These are phyloP conservation scores for Picochlorum sp. DNA, from an alignment of 139 green algal species.

Conservation along the genomic window DNA sequence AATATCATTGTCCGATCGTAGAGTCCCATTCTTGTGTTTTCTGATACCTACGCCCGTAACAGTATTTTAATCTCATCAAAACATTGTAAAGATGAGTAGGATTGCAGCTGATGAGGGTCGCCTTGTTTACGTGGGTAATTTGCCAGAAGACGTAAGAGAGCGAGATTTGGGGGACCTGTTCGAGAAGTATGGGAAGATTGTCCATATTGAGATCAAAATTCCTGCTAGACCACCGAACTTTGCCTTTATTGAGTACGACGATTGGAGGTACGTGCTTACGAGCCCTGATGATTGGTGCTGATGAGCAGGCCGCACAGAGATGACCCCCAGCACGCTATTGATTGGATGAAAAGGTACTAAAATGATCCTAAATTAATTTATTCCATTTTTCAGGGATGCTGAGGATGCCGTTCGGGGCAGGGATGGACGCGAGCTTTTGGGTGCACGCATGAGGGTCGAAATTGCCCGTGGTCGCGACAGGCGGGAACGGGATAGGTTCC, in stretches of 20 bases:
- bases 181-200: constrained; percentile 78
- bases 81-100: constrained; percentile 15
- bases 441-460: constrained; percentile 64
- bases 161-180: constrained; percentile 82
- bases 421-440: constrained; percentile 85
- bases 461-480: constrained; percentile 20
- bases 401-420: constrained; percentile 74
- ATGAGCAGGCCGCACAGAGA: too few species aligned
- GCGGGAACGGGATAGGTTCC: constrained; percentile 7
- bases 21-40: too few species aligned
- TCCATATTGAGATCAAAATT: constrained; percentile 77
- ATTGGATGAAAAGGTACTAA: too few species aligned
- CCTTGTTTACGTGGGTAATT: constrained; percentile 55
- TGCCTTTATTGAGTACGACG: constrained; percentile 82
- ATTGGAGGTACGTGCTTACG: constrained; percentile 34
- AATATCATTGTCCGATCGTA: too few species aligned
- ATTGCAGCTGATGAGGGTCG: constrained; percentile 21
- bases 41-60: too few species aligned
- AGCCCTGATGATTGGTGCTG: background rate
- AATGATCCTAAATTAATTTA: background rate
- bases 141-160: constrained; percentile 76
- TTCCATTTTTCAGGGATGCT: constrained; percentile 52
- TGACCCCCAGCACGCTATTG: too few species aligned
- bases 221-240: constrained; percentile 70
- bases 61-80: too few species aligned